Evolutionary conservation across 768 basidiomycete genomes (phyloP).

Genomic region (Collybiopsis luxurians): DNA sequence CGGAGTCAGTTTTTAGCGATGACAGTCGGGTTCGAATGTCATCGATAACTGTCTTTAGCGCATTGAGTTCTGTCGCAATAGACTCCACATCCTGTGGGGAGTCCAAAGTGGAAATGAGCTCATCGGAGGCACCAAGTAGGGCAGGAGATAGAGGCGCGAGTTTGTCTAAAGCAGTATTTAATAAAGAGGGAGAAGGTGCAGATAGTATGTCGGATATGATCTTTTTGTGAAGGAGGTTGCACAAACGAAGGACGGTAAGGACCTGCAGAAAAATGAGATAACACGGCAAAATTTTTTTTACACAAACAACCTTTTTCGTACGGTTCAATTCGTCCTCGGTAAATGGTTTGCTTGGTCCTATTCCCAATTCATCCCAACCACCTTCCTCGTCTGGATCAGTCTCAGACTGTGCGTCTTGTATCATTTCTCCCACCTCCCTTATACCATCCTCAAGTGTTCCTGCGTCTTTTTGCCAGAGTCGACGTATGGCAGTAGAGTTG

Average conservation of each 20-base stretch:
- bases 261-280: constrained; percentile 36
- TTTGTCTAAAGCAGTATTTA: constrained; percentile 41
- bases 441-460: constrained; percentile 61
- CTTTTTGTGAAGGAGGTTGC: constrained; percentile 60
- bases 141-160: constrained; percentile 48
- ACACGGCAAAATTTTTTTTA: not conserved
- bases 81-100: constrained; percentile 51
- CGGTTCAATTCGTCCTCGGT: constrained; percentile 49
- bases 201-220: constrained; percentile 51
- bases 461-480: constrained; percentile 47
- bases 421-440: constrained; percentile 55
- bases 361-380: constrained; percentile 66
- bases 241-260: constrained; percentile 57
- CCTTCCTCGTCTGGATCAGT: constrained; percentile 35
- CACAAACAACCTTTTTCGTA: constrained; percentile 49
- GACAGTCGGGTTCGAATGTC: constrained; percentile 27
- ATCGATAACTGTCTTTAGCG: constrained; percentile 35
- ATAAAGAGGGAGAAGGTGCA: constrained; percentile 11
- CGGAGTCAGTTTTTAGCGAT: constrained; percentile 20
- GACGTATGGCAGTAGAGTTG: constrained; percentile 57
- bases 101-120: constrained; percentile 66
- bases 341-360: constrained; percentile 45
- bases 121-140: constrained; percentile 58
- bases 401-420: constrained; percentile 33
- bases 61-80: constrained; percentile 36